phyloP scores from a whole-genome alignment of 306 rosid species.

The Prunus kanzakura region DNA sequence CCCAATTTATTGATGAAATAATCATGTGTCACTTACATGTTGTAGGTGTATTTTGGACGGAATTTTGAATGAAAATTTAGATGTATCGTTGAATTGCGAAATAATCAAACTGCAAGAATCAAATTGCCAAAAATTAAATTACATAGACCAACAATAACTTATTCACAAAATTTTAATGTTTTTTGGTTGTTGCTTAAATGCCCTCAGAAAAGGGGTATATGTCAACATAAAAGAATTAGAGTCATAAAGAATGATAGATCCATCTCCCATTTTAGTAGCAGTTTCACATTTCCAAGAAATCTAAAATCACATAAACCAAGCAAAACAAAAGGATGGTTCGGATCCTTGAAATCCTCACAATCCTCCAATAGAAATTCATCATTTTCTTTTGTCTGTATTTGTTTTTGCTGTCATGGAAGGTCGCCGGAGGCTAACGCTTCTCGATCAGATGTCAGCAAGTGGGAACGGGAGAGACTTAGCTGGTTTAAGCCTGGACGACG shows the following conservation, averaged over 20 bases:
- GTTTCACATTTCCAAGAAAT: conserved; percentile 21
- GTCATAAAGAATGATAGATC: background rate
- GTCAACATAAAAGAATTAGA: background rate
- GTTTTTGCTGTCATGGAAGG: conserved; percentile 32
- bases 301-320: conserved; percentile 21
- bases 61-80: too few relatives aligned
- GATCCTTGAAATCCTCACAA: conserved; percentile 9
- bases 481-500: conserved; percentile 63
- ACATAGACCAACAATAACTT: too few relatives aligned
- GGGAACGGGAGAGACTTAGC: conserved; percentile 41
- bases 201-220: background rate
- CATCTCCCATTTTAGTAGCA: background rate
- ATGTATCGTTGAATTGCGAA: too few relatives aligned
- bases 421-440: conserved; percentile 57
- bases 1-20: too few relatives aligned
- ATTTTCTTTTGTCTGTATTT: background rate
- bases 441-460: conserved; percentile 71
- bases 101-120: too few relatives aligned
- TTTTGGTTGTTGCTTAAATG: background rate
- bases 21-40: too few relatives aligned
- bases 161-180: background rate
- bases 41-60: too few relatives aligned
- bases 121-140: too few relatives aligned
- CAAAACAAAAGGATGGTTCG: conserved; percentile 15
- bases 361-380: background rate